These are phyloP conservation scores for Solanum rostratum DNA, from an alignment of 257 asterid species.

Conservation along the genomic window DNA sequence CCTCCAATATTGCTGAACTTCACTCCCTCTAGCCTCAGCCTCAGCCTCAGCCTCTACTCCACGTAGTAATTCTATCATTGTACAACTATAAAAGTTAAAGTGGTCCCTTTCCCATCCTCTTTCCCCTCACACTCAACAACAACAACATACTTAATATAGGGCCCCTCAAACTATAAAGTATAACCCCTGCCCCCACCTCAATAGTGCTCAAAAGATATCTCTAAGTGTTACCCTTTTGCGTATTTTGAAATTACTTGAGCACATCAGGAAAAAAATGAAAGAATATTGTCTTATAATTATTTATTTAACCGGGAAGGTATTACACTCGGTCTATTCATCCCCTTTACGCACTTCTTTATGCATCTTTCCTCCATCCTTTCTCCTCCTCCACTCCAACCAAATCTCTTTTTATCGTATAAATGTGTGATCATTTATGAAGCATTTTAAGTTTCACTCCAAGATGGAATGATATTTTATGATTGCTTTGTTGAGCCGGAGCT, in stretches of 20 bases:
- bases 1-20: background rate
- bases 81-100: background rate
- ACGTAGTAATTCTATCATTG: background rate
- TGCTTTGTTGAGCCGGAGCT: background rate
- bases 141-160: background rate
- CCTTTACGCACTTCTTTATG: background rate
- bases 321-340: background rate
- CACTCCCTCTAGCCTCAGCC: background rate
- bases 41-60: background rate
- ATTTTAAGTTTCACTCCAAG: background rate
- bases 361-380: background rate
- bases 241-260: background rate
- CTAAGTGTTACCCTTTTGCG: background rate
- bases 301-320: background rate
- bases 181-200: background rate
- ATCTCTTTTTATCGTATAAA: background rate
- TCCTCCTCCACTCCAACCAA: background rate
- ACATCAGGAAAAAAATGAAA: background rate
- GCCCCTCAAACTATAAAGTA: background rate
- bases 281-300: background rate
- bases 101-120: background rate
- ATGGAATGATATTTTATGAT: background rate
- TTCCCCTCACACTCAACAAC: background rate
- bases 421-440: background rate
- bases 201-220: background rate